Percentiles rank a stretch among this genome's conserved stretches.
Evolutionary conservation across 2,329 filamentous ascomycete species (phyloP).

Genomic region (Furcasterigmium furcatum): DNA sequence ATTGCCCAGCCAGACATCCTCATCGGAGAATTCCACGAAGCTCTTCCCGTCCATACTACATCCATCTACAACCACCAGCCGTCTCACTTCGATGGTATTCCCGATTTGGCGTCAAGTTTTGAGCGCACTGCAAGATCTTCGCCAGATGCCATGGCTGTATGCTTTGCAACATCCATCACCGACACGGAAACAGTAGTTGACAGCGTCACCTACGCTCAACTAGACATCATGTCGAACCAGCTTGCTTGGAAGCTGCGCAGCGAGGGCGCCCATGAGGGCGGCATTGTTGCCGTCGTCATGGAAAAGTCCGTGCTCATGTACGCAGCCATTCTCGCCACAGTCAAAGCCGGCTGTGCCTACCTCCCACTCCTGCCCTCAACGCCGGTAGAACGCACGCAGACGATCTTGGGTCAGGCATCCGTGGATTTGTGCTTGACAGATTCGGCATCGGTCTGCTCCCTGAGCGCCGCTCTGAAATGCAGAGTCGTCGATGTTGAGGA

Average conservation of each 20-base stretch:
- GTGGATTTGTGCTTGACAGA: conserved; percentile 33
- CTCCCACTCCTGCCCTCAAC: conserved; percentile 76
- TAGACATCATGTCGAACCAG: conserved; percentile 56
- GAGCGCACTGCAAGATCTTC: conserved; percentile 44
- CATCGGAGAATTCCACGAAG: neutral
- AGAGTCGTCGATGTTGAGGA: conserved; percentile 29
- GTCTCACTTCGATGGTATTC: conserved; percentile 23
- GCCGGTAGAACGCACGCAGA: conserved; percentile 55
- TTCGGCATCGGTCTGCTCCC: conserved; percentile 24
- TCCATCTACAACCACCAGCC: conserved; percentile 47
- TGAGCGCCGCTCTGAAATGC: conserved; percentile 21
- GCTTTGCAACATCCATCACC: conserved; percentile 54
- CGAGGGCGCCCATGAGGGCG: conserved; percentile 43
- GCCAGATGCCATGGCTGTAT: conserved; percentile 58
- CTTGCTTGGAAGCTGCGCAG: conserved; percentile 53
- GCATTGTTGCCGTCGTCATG: conserved; percentile 71
- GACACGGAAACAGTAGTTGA: conserved; percentile 26
- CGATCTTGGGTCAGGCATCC: conserved; percentile 60
- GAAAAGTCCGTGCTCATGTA: conserved; percentile 75
- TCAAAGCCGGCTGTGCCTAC: conserved; percentile 76
- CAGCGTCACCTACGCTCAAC: conserved; percentile 57
- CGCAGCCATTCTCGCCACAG: conserved; percentile 66
- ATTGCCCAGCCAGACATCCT: conserved; percentile 6
- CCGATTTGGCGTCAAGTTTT: conserved; percentile 50
- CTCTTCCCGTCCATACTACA: conserved; percentile 26